These are phyloP conservation scores for Monosporascus sp. DNA, from an alignment of 2,329 filamentous ascomycete genomes.

Conservation along the genomic window DNA sequence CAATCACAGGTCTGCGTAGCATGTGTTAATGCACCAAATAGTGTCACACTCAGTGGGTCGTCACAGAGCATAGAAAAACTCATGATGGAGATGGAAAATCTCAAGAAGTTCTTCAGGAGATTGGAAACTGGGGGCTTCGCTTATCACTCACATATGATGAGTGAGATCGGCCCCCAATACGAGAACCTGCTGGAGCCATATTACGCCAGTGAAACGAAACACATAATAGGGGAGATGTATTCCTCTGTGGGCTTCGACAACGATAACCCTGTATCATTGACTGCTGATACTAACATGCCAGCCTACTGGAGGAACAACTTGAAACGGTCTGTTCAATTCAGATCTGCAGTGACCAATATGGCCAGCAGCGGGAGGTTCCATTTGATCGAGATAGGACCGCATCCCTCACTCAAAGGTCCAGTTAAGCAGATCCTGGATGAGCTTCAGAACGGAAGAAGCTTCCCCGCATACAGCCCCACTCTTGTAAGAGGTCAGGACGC, in stretches of 20 bases:
- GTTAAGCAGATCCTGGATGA: slow-evolving; percentile 22
- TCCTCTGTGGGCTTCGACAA: slow-evolving; percentile 6
- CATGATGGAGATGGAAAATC: neutral
- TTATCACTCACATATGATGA: slow-evolving; percentile 14
- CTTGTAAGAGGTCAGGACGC: neutral
- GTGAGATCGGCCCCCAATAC: slow-evolving; percentile 10
- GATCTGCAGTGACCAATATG: neutral
- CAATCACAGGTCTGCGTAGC: slow-evolving; percentile 4
- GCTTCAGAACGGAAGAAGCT: neutral
- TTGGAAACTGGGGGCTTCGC: slow-evolving; percentile 4
- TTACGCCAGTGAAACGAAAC: neutral
- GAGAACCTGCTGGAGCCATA: slow-evolving; percentile 5
- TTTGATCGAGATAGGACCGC: slow-evolving; percentile 4
- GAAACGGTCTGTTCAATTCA: slow-evolving; percentile 8
- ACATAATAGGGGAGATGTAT: slow-evolving; percentile 5
- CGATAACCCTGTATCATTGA: neutral
- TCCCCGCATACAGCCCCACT: neutral
- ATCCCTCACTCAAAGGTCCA: slow-evolving; percentile 30
- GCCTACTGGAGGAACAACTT: slow-evolving; percentile 13
- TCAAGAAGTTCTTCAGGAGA: neutral
- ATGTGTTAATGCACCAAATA: slow-evolving; percentile 15
- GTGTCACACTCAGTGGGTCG: slow-evolving; percentile 10
- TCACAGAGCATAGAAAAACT: neutral
- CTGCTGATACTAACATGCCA: neutral
- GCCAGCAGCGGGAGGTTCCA: neutral